A percentile compares a stretch with the other conserved stretches of the same genome.
These are phyloP conservation scores for Amanita rubescens DNA, from an alignment of 768 basidiomycete genomes.

Conservation along the genomic window DNA sequence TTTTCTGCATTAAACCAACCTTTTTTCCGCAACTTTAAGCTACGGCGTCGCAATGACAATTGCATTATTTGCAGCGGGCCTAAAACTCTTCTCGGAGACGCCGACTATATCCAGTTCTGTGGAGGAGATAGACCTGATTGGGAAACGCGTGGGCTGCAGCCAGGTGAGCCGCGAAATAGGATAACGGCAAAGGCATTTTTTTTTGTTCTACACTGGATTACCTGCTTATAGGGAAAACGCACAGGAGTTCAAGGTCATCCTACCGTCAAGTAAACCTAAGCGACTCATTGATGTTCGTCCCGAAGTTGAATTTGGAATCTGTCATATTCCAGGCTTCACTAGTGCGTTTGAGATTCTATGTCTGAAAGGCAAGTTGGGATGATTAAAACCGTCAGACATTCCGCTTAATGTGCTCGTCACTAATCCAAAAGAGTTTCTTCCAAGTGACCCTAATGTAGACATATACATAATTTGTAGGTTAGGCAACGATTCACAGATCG, in stretches of 20 bases:
- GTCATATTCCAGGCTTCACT: conserved; percentile 62
- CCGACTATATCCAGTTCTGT: conserved; percentile 84
- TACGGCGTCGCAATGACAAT: conserved; percentile 60
- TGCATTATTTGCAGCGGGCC: conserved; percentile 71
- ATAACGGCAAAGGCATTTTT: conserved; percentile 34
- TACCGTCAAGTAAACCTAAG: not conserved
- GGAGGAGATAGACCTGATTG: conserved; percentile 67
- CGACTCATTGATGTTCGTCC: conserved; percentile 75
- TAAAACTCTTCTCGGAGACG: conserved; percentile 39
- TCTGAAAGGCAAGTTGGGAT: not conserved
- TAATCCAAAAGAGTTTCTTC: conserved; percentile 44
- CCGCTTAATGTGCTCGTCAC: conserved; percentile 61
- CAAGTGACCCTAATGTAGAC: conserved; percentile 18
- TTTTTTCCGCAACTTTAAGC: conserved; percentile 76
- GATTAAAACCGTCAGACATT: conserved; percentile 44
- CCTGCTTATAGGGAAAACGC: not conserved
- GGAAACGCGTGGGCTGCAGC: conserved; percentile 43
- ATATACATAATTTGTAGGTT: conserved; percentile 73
- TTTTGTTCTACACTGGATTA: not conserved
- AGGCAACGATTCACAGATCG: conserved; percentile 92
- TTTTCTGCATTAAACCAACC: conserved; percentile 65
- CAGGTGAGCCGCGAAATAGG: conserved; percentile 34
- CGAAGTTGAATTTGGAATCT: conserved; percentile 78
- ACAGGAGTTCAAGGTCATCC: conserved; percentile 18
- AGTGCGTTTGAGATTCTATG: conserved; percentile 46